These are phyloP conservation scores for Perilla frutescens DNA, from an alignment of 257 asterid genomes.

Conservation along the genomic window DNA sequence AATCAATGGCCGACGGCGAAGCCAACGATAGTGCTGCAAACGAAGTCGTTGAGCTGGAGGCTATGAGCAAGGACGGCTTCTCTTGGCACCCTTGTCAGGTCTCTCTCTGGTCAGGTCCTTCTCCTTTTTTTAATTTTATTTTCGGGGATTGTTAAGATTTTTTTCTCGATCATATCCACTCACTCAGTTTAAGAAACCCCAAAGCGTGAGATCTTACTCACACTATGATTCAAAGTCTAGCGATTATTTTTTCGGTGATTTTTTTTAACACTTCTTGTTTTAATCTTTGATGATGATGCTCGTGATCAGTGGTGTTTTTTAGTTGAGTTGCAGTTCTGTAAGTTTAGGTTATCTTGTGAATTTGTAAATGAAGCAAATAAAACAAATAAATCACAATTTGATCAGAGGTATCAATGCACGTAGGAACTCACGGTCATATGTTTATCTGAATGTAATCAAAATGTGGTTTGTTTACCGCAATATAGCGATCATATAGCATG, in stretches of 20 bases:
- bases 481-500: background rate
- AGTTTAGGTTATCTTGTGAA: background rate
- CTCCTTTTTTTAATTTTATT: background rate
- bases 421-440: background rate
- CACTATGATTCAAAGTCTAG: background rate
- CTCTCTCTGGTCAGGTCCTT: conserved; percentile 52
- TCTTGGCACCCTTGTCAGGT: conserved; percentile 76
- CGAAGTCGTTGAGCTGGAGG: conserved; percentile 57
- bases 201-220: background rate
- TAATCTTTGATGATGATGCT: background rate
- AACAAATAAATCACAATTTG: conserved; percentile 11
- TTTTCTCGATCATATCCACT: background rate
- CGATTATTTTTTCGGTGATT: background rate
- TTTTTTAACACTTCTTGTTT: background rate
- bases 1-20: conserved; percentile 41
- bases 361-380: conserved; percentile 10
- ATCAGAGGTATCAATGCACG: background rate
- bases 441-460: background rate
- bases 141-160: background rate
- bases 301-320: conserved; percentile 13
- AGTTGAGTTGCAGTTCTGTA: conserved; percentile 4
- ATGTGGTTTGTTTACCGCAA: background rate
- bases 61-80: conserved; percentile 53
- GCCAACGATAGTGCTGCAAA: conserved; percentile 27
- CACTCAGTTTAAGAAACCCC: background rate